These are phyloP conservation scores for Nephromyces sp. DNA, from an alignment of 169 alveolate species.

Conservation along the genomic window DNA sequence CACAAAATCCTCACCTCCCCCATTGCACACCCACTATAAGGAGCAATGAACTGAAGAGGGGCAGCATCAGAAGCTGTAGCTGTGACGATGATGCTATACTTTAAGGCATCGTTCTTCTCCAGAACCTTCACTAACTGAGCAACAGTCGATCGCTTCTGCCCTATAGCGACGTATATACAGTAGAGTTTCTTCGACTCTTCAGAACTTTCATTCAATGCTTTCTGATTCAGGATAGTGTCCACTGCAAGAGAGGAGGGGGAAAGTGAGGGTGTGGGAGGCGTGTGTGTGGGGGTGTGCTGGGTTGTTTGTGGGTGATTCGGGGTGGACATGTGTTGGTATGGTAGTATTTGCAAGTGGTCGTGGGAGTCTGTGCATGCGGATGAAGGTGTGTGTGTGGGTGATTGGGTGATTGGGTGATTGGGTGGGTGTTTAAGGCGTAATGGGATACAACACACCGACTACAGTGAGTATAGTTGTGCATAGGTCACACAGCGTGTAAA, in stretches of 20 bases:
- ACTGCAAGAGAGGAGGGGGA: slow-evolving; percentile 29
- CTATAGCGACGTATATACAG: slow-evolving; percentile 96
- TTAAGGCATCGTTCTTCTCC: slow-evolving; percentile 62
- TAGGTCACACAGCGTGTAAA: no score
- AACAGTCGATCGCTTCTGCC: slow-evolving; percentile 90
- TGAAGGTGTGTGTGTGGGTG: no score
- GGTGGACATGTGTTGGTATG: no score
- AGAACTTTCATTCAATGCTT: slow-evolving; percentile 55
- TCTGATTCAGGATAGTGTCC: slow-evolving; percentile 89
- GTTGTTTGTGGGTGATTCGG: no score
- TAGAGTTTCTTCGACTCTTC: slow-evolving; percentile 76
- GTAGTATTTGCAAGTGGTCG: no score
- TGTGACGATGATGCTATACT: slow-evolving; percentile 87
- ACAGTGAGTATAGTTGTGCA: no score
- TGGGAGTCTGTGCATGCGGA: no score
- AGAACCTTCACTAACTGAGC: slow-evolving; percentile 75
- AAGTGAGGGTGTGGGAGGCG: not conserved
- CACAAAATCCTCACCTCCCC: slow-evolving; percentile 66
- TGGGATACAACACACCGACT: no score
- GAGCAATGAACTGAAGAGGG: slow-evolving; percentile 94
- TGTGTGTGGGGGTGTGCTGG: no score
- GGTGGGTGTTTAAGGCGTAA: no score
- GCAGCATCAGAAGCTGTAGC: slow-evolving; percentile 99
- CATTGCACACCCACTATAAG: slow-evolving; percentile 93
- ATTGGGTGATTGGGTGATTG: no score